Evolutionary conservation across 768 basidiomycete species (phyloP), one percentile per base, ranked within the genome.

Genomic region (Auriscalpium microsporum): DNA sequence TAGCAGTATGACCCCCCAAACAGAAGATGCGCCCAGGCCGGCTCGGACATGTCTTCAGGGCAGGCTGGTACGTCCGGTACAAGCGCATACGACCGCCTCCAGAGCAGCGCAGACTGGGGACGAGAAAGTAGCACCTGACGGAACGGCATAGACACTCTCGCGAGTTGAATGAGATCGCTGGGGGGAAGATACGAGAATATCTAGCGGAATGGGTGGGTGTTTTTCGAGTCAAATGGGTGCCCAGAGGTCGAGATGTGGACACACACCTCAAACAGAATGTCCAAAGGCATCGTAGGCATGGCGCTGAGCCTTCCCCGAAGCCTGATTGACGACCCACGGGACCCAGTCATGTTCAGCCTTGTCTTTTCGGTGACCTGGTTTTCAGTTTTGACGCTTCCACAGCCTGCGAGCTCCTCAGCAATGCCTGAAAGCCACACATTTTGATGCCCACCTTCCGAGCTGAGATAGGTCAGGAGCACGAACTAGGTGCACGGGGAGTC

Each of bases 161-260:
- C 54, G 5, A 73, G 63, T 13, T 52, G 33, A 40, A 72, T 55
- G 16, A 73, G 56, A 56, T 72, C 72, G 10, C 57, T 38, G 9
- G 72, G 72, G 7, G 48, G 53, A 11, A 73, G 62, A 42, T 65
- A 61, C 0, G 42, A 40, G 37, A 66, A 64, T 23, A 72, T 67
- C 72, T 69, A 16, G 28, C 5, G 28, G 28, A 28, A 28, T 28
- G 28, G 28, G 7, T 28, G 28, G 28, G 28, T 28, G 28, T 28
- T 28, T 4, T 28, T 28, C 28, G 28, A 28, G 28, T 4, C 6
- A 13, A 54, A 50, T 48, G 14, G 17, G 2, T 14, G 48, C 10
- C 11, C 38, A 13, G n/a, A 48, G 21, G 48, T 45, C 11, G 34
- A 40, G 28, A 35, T 23, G 16, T 40, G 44, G 19, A n/a, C 28